phyloP scores from a whole-genome alignment of 1,284 basidiomycete species.

The Trichosporon inkin region DNA sequence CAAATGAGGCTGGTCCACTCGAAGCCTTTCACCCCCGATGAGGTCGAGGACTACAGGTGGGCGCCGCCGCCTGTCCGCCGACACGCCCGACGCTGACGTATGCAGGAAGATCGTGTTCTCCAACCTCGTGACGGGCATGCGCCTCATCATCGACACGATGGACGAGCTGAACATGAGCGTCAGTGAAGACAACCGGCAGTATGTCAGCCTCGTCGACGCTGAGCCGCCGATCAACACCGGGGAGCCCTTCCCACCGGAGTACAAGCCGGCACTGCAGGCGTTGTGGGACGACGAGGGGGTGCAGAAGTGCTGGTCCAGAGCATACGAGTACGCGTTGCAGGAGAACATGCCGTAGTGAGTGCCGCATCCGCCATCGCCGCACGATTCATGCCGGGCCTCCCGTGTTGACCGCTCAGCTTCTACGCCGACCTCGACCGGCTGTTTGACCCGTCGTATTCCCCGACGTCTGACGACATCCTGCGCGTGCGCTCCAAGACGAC shows the following conservation, averaged over 20 bases:
- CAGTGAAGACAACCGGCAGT: constrained; percentile 56
- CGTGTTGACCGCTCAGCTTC: constrained; percentile 58
- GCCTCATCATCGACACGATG: constrained; percentile 78
- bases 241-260: constrained; percentile 67
- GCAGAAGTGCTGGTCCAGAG: constrained; percentile 66
- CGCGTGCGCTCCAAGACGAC: constrained; percentile 74
- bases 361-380: no score
- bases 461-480: constrained; percentile 76
- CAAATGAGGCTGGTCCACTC: constrained; percentile 49
- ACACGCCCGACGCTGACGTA: constrained; percentile 5
- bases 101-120: constrained; percentile 80
- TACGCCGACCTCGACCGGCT: constrained; percentile 72
- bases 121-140: constrained; percentile 82
- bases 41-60: constrained; percentile 45
- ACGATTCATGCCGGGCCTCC: no score
- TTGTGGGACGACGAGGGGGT: constrained; percentile 77
- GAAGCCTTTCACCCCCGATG: constrained; percentile 36
- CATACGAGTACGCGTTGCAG: constrained; percentile 80
- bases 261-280: constrained; percentile 61
- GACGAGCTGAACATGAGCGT: constrained; percentile 78
- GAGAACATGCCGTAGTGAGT: constrained; percentile 66
- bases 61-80: constrained; percentile 4
- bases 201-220: constrained; percentile 62
- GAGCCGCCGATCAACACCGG: constrained; percentile 70
- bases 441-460: constrained; percentile 67